These are phyloP conservation scores for Gelatoporia subvermispora DNA, from an alignment of 768 basidiomycete species.

Conservation along the genomic window DNA sequence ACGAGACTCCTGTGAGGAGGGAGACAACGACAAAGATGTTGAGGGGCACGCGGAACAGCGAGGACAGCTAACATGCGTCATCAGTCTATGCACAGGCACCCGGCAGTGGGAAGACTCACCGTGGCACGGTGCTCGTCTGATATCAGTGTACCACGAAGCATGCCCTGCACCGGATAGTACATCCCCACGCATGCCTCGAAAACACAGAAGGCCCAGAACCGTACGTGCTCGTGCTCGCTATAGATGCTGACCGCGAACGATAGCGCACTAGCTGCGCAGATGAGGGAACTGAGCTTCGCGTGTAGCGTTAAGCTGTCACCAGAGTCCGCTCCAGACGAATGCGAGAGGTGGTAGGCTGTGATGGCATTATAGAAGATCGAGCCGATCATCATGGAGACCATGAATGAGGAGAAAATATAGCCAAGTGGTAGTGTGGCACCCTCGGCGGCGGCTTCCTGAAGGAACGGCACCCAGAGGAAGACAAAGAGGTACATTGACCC, in stretches of 20 bases:
- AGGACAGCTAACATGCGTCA: constrained; percentile 43
- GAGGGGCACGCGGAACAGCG: constrained; percentile 70
- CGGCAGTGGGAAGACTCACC: constrained; percentile 32
- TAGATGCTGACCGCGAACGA: constrained; percentile 48
- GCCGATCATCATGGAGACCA: constrained; percentile 80
- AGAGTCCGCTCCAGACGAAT: constrained; percentile 14
- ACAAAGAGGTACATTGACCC: constrained; percentile 85
- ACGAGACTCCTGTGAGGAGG: constrained; percentile 63
- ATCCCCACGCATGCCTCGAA: constrained; percentile 77
- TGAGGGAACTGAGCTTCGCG: constrained; percentile 59
- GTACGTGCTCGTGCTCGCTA: constrained; percentile 38
- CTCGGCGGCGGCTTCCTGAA: constrained; percentile 54
- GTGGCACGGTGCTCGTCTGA: constrained; percentile 72
- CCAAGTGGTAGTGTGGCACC: constrained; percentile 55
- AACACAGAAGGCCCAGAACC: constrained; percentile 71
- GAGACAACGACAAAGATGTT: constrained; percentile 71
- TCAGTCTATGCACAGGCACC: not conserved
- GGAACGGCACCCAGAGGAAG: constrained; percentile 75
- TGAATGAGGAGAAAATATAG: constrained; percentile 77
- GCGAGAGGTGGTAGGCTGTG: constrained; percentile 11
- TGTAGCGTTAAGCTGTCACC: constrained; percentile 49
- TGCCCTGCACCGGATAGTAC: constrained; percentile 78
- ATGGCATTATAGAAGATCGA: constrained; percentile 63
- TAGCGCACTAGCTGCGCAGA: constrained; percentile 55
- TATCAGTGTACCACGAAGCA: constrained; percentile 61